Evolutionary conservation across 495 filamentous ascomycete species (phyloP), one percentile per base, ranked within the genome.

Genomic region (Xylaria flabelliformis): DNA sequence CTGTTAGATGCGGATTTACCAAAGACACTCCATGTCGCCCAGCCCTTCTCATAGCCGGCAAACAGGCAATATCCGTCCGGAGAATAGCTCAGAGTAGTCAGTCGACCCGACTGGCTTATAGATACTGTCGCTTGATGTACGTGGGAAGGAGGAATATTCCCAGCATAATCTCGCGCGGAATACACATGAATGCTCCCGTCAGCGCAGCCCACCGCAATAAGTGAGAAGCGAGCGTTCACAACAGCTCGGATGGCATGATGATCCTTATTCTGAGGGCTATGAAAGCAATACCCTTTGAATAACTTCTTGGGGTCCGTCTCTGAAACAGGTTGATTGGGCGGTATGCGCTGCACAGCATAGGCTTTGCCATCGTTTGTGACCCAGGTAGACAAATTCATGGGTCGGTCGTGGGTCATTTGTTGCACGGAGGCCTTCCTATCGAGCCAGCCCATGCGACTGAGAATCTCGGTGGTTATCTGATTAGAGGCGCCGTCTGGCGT

Each of bases 21-120:
- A 80, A 94, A 99, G 7, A 98, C 97, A 79, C 95, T 98, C 94
- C 94, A 98, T 44, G 90, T 94, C 17, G 91, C 92, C 97, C 97
- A 99, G 15, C 97, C 97, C 72, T 89, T 90, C 72, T 97, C 92
- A 77, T 94, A 98, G 29, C 96, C 97, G 51, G 92, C 94, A 80
- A 99, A 97, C 4, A 98, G 87, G 77, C 95, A 97, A 78, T 98
- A 98, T 48, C 97, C 97, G 78, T 99, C 97, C 0, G 96, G 93
- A 12, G 97, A 97, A 84, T 97, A 99, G 73, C 79, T 89, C 72
- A 99, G 83, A 32, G 91, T 92, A 4, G 87, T 93, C 56, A 97
- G 79, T 24, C 77, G 75, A 3, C 97, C 97, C 8, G 92, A 89
- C 3, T 89, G 86, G 29, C 83, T 74, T 6, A 80, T 76, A 9